Conservation (phyloP, 148 eudicot genomes). For the Hydrangea macrophylla region DNA sequence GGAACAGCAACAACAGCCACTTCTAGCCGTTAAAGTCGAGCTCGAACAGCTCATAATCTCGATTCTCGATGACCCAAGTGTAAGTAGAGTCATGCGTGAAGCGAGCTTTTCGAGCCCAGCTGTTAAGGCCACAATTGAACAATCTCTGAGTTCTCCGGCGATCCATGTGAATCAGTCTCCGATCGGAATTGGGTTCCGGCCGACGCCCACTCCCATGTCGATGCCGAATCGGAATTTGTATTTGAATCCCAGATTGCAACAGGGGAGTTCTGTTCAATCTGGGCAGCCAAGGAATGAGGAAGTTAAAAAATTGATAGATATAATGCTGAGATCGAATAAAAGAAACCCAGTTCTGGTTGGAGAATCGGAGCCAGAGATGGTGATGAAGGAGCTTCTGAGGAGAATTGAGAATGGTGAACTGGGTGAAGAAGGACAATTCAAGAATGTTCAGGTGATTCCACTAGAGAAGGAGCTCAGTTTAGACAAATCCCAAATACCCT, state of each 20-base stretch:
- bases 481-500: slow-evolving; percentile 25
- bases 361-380: slow-evolving; percentile 52
- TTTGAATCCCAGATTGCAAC: slow-evolving; percentile 55
- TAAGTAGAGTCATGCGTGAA: slow-evolving; percentile 89
- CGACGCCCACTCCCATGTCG: slow-evolving; percentile 12
- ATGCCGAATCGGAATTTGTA: slow-evolving; percentile 39
- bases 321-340: slow-evolving; percentile 40
- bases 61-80: slow-evolving; percentile 90
- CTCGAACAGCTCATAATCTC: slow-evolving; percentile 78
- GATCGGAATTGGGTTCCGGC: slow-evolving; percentile 40
- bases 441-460: slow-evolving; percentile 45
- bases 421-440: slow-evolving; percentile 32
- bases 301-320: slow-evolving; percentile 54
- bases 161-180: slow-evolving; percentile 12
- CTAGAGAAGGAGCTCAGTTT: slow-evolving; percentile 39
- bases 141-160: slow-evolving; percentile 29
- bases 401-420: slow-evolving; percentile 58
- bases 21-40: slow-evolving; percentile 91
- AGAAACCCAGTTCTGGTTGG: slow-evolving; percentile 82
- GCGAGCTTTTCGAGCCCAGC: slow-evolving; percentile 92
- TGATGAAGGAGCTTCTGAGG: slow-evolving; percentile 49
- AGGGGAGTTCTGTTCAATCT: slow-evolving; percentile 17
- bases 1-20: slow-evolving; percentile 90
- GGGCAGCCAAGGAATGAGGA: slow-evolving; percentile 46
- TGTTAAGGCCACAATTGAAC: slow-evolving; percentile 81